A percentile compares a stretch with the other conserved stretches of the same genome.
Evolutionary conservation across 768 basidiomycete species (phyloP).

Genomic region (Macrolepiota albuminosa): DNA sequence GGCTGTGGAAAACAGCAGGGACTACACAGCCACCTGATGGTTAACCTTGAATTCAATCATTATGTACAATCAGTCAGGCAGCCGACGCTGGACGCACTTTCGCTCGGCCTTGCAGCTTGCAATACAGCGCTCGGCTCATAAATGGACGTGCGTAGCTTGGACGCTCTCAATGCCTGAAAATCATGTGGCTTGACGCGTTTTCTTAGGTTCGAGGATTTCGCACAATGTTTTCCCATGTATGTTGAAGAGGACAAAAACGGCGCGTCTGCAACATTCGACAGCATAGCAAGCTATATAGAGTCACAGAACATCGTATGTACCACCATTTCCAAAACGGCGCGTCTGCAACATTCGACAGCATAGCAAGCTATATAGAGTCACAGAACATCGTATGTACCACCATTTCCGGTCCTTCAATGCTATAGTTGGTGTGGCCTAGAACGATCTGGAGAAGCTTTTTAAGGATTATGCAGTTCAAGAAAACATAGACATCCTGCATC

Average conservation of each 20-base stretch:
- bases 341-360: slow-evolving; percentile 55
- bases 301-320: slow-evolving; percentile 47
- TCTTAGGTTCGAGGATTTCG: slow-evolving; percentile 51
- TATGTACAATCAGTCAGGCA: slow-evolving; percentile 45
- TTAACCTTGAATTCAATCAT: neutral
- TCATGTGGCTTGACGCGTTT: slow-evolving; percentile 1
- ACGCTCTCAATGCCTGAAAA: neutral
- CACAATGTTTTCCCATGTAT: slow-evolving; percentile 63
- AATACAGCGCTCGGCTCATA: slow-evolving; percentile 48
- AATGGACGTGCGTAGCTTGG: slow-evolving; percentile 44
- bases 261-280: slow-evolving; percentile 55
- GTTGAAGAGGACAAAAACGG: slow-evolving; percentile 64
- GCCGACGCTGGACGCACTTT: slow-evolving; percentile 53
- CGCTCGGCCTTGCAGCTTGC: slow-evolving; percentile 53
- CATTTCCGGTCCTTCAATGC: neutral
- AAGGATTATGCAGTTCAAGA: slow-evolving; percentile 62
- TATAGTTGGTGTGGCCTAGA: slow-evolving; percentile 29
- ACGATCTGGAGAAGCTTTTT: slow-evolving; percentile 65
- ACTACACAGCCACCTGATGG: slow-evolving; percentile 12
- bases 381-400: slow-evolving; percentile 43
- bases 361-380: slow-evolving; percentile 69
- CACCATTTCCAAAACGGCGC: slow-evolving; percentile 38
- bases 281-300: slow-evolving; percentile 70
- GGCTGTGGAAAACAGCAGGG: slow-evolving; percentile 10
- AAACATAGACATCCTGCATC: slow-evolving; percentile 67